These are phyloP conservation scores for Pinguiococcus pyrenoidosus DNA, from an alignment of 108 stramenopile species.

Conservation along the genomic window DNA sequence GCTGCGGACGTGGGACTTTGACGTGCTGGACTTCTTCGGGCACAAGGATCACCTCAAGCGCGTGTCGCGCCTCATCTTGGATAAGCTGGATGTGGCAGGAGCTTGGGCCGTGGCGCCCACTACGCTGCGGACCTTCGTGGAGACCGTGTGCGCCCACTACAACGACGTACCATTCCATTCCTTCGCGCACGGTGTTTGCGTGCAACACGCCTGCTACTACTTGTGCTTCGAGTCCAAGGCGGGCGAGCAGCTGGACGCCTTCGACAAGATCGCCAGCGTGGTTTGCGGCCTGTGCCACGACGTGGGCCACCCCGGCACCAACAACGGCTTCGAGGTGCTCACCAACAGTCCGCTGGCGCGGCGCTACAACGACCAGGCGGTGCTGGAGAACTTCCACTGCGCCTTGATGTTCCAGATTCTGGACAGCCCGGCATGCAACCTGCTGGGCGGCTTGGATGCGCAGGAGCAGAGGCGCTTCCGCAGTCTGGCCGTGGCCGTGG, in stretches of 20 bases:
- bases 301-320: constrained; percentile 24
- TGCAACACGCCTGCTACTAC: too few species aligned
- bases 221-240: too few species aligned
- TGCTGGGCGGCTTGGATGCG: not conserved
- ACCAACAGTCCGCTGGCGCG: constrained; percentile 22
- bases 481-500: not conserved
- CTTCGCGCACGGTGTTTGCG: too few species aligned
- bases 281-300: constrained; percentile 14
- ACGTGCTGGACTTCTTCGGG: constrained; percentile 10
- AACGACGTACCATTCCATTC: too few species aligned
- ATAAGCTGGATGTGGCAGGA: too few species aligned
- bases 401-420: constrained; percentile 13
- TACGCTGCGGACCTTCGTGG: too few species aligned
- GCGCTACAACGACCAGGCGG: constrained; percentile 21
- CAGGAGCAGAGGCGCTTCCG: not conserved
- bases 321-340: constrained; percentile 25
- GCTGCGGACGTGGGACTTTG: constrained; percentile 2
- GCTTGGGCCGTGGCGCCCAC: too few species aligned
- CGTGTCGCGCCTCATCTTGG: too few species aligned
- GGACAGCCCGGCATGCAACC: not conserved
- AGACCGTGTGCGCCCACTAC: too few species aligned
- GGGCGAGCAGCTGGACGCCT: too few species aligned
- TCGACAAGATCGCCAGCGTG: too few species aligned
- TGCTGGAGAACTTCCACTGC: constrained; percentile 30
- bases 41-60: too few species aligned